Base-by-base conservation (phyloP, 164 flowering plant species). In the Vitis rotundifolia region DNA sequence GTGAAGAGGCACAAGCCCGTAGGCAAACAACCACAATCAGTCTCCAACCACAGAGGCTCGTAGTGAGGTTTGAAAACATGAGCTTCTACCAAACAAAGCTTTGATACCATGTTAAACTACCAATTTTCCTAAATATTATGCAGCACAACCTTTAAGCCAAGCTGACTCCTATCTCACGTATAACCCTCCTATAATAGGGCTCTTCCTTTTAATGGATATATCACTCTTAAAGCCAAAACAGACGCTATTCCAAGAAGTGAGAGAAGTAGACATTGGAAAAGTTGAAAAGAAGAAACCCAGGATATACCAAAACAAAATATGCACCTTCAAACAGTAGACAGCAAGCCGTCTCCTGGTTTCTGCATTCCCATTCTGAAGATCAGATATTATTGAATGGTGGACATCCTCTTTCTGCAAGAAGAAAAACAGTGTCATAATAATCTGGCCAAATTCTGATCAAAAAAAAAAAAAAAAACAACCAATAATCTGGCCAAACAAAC, bases 331-430 rank as follows among this genome's bases (percentile, higher is more conserved):
- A 85, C 99, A 96, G 73, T 96, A 96, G 5, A 96, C 99, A 87
- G 99, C 99, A 76, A 96, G 91, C 15, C 98, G 94, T 81, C 97
- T 84, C 85, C 99, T 88, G 22, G 99, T 95, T 81, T 96, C 99
- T n/a, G 99, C 80, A 78, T 90, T 91, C 16, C 99, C 99, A 85
- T 96, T 96, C 80, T 96, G 99, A 74, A 96, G 93, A 79, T 93
- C 99, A 56, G 98, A 86, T 82, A 96, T 96, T 54, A 96, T 96
- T 75, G 99, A 96, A 79, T 89, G 97, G 80, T 96, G 99, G 47
- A 96, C 97, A 85, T 93, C 98, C 83, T 96, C 99, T 84, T 96
- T 93, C 99, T 96, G 94, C 80, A 69, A 11, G 37, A 49, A 52
- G 61, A 10, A n/a, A 55, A 31, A 74, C 31, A 16, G 9, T 28